Percentiles rank a stretch among this genome's conserved stretches.
These are phyloP conservation scores for Juglanconis sp. DNA, from an alignment of 2,329 filamentous ascomycete genomes.

Conservation along the genomic window DNA sequence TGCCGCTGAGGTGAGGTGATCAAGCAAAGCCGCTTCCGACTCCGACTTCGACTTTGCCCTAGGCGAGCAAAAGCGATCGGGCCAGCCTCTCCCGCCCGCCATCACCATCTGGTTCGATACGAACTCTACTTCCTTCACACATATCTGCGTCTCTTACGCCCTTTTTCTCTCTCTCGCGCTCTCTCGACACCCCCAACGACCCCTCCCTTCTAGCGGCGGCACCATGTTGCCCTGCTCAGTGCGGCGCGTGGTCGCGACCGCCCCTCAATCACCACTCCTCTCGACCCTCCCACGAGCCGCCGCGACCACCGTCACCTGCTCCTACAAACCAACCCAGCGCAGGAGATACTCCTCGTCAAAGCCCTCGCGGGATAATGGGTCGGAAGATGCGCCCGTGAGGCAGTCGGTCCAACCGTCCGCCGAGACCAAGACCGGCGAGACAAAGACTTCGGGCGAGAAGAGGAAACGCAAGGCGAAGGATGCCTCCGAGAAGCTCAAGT, in stretches of 20 bases:
- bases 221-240: constrained; percentile 55
- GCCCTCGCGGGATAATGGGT: constrained; percentile 56
- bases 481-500: constrained; percentile 44
- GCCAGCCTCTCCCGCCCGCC: constrained; percentile 7
- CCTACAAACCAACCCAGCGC: constrained; percentile 44
- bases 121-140: neutral
- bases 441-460: constrained; percentile 49
- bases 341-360: constrained; percentile 60
- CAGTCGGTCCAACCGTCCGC: constrained; percentile 48
- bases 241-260: constrained; percentile 50
- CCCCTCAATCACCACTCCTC: constrained; percentile 43
- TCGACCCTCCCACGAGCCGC: constrained; percentile 39
- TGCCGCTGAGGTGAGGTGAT: constrained; percentile 14
- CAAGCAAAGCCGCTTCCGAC: constrained; percentile 5
- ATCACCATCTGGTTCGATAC: neutral
- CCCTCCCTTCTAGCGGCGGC: constrained; percentile 4
- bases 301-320: constrained; percentile 28
- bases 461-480: constrained; percentile 59
- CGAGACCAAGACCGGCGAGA: constrained; percentile 36
- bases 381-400: constrained; percentile 47
- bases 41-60: constrained; percentile 7
- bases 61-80: constrained; percentile 11
- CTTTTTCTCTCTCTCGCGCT: neutral
- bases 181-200: neutral
- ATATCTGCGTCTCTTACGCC: neutral